These are phyloP conservation scores for Halophytophthora batemanensis DNA, from an alignment of 352 stramenopile species.

Conservation along the genomic window DNA sequence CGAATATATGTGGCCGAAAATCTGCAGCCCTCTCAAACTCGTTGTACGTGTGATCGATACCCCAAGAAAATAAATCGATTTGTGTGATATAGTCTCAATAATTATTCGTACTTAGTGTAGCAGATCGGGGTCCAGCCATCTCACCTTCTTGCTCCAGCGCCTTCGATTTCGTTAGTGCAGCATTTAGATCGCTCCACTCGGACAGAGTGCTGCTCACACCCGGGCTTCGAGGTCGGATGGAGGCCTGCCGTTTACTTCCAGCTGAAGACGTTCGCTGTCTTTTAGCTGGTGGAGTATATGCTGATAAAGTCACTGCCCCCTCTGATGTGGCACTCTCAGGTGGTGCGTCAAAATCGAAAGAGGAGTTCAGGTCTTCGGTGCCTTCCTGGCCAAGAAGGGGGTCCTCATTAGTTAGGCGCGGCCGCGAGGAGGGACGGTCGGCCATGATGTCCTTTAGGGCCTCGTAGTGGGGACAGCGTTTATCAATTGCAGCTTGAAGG, in stretches of 20 bases:
- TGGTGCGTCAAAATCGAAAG: not conserved
- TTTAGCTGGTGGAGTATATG: no score
- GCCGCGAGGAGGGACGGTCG: constrained; percentile 6
- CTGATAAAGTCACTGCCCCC: no score
- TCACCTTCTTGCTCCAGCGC: constrained; percentile 1
- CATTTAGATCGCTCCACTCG: constrained; percentile 12
- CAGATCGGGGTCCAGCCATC: no score
- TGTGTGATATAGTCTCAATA: no score
- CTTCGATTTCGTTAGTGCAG: constrained; percentile 1
- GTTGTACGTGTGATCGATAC: no score
- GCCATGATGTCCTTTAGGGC: constrained; percentile 10
- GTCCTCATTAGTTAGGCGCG: constrained; percentile 13
- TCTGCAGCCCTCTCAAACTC: no score
- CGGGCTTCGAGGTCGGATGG: constrained; percentile 1
- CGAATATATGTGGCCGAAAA: no score
- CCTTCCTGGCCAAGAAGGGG: not conserved
- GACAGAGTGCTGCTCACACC: constrained; percentile 1
- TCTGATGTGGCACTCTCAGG: not conserved
- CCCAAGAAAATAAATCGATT: no score
- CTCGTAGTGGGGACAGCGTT: constrained; percentile 15
- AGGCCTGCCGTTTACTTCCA: not conserved
- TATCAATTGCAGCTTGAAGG: constrained; percentile 6
- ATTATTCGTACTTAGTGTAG: no score
- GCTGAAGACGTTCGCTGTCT: not conserved
- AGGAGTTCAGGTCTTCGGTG: no score